Evolutionary conservation across 2,329 filamentous ascomycete species (phyloP).

Genomic region (Talaromyces amestolkiae): DNA sequence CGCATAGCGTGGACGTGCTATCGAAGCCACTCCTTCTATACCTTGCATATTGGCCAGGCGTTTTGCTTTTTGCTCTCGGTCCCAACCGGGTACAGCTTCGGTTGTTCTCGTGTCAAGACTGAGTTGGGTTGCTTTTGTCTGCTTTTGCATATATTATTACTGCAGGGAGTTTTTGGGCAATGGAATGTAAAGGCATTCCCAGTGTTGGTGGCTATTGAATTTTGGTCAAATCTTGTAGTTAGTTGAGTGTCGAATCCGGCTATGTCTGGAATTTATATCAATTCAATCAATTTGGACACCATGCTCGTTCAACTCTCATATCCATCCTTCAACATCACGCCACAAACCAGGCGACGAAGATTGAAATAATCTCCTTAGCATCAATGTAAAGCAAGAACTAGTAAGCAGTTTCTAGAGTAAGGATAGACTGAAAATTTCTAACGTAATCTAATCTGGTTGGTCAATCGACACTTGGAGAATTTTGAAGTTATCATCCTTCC

Average conservation of each 20-base stretch:
- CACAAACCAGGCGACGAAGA: no score
- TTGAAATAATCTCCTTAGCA: no score
- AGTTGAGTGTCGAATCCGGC: slow-evolving; percentile 9
- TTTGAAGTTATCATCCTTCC: no score
- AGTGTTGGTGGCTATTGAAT: neutral
- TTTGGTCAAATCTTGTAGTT: slow-evolving; percentile 9
- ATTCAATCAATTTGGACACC: neutral
- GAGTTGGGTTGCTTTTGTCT: slow-evolving; percentile 38
- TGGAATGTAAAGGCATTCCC: slow-evolving; percentile 6
- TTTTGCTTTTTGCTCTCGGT: slow-evolving; percentile 9
- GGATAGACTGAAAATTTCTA: no score
- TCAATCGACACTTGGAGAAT: no score
- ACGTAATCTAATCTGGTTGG: no score
- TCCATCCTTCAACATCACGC: no score
- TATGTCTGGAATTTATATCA: neutral
- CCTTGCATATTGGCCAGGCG: slow-evolving; percentile 19
- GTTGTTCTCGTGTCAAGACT: slow-evolving; percentile 16
- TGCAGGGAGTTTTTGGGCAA: slow-evolving; percentile 13
- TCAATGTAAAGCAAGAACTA: no score
- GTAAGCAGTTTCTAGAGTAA: no score
- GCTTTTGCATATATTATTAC: neutral
- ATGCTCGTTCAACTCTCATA: neutral
- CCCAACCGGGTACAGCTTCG: neutral
- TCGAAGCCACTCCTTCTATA: slow-evolving; percentile 22
- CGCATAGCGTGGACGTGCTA: slow-evolving; percentile 23